Base-by-base conservation (phyloP, 768 basidiomycete genomes). In the Kwoniella heveanensis region DNA sequence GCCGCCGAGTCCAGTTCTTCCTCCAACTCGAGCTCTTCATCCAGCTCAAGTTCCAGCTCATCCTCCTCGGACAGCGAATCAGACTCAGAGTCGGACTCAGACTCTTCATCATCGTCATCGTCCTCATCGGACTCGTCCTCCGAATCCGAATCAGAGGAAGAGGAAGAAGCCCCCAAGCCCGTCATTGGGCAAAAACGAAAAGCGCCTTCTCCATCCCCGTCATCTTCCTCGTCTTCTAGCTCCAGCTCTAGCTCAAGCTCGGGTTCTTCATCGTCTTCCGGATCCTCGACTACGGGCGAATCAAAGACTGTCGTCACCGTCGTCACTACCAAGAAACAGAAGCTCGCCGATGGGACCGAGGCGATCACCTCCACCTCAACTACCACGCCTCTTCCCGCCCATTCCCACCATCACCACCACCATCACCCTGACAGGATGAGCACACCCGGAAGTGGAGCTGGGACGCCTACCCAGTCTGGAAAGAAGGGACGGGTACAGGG, bases 401-500 rank as follows among this genome's bases (percentile, higher is more conserved):
- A 44, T 21, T 32, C 32, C 13, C 54, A 61, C 70, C n/a, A 71
- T 65, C 25, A 59, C 63, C 27, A 68, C 67, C 29, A 67, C 60
- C 27, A 59, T 51, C 48, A 70, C 66, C 58, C 55, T 15, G 24
- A 8, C 37, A 22, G 54, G 44, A 26, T 39, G 27, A 52, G 22
- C 19, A 44, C 60, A 8, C 50, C 69, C 17, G 48, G n/a, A 27
- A 57, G 56, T 13, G 65, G 46, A 12, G 39, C 58, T 25, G 68
- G 61, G 47, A 60, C 69, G 15, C 70, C 77, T 22, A 78, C 80
- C n/a, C 66, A 68, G 32, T 57, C 37, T 36, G 69, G 47, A 29
- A 71, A 69, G 53, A 73, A 60, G 32, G 71, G 68, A 46, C 57
- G 64, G 39, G 30, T 80, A 61, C 74, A 67, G 36, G 88, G 86